Conservation (phyloP, 345 rosid genomes). For the Diplotaxis tenuifolia region DNA sequence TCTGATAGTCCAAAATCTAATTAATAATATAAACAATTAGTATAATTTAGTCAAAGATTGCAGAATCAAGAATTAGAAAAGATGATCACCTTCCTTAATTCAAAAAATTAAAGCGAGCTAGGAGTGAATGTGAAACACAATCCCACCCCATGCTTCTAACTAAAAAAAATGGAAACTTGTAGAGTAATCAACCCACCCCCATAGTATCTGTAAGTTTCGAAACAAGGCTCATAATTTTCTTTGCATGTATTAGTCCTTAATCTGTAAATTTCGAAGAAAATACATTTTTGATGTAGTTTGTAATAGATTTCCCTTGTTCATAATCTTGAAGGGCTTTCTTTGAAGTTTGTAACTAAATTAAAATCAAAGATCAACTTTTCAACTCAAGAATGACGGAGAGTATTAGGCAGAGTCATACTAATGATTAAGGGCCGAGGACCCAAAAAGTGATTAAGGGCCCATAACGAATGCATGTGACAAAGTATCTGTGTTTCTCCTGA, state of each 20-base stretch:
- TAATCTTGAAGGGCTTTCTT: neutral
- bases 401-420: neutral
- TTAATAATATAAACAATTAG: conserved; percentile 6
- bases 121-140: conserved; percentile 13
- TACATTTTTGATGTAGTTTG: neutral
- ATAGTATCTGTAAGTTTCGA: neutral
- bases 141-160: neutral
- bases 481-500: neutral
- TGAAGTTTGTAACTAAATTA: neutral
- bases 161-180: neutral
- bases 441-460: neutral
- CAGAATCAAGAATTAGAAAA: conserved; percentile 30
- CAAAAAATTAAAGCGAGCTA: neutral
- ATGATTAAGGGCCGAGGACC: neutral
- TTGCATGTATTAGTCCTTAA: neutral
- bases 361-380: conserved; percentile 5
- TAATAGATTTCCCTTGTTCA: neutral
- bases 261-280: neutral
- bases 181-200: conserved; percentile 3
- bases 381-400: conserved; percentile 4
- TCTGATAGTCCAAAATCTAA: neutral
- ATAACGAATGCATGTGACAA: neutral
- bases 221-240: neutral
- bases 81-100: conserved; percentile 12
- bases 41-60: conserved; percentile 33